phyloP scores from a whole-genome alignment of 2,329 filamentous ascomycete genomes.

The Sclerotinia trifoliorum region DNA sequence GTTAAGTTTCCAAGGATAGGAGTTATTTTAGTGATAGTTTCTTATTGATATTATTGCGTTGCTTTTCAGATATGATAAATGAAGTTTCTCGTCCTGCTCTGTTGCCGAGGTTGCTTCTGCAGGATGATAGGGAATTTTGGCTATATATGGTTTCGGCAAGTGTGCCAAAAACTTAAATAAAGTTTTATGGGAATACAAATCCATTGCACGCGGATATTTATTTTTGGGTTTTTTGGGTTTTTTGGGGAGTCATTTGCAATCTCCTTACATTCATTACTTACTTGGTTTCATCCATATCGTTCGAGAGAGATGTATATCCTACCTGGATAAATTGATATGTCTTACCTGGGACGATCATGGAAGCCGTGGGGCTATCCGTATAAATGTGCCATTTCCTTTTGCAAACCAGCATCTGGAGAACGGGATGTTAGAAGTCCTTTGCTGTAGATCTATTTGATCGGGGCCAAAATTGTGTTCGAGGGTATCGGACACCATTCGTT shows the following conservation, averaged over 20 bases:
- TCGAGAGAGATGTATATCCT: neutral
- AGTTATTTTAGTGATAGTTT: neutral
- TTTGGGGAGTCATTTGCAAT: too few species aligned
- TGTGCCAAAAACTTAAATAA: neutral
- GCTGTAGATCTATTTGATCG: neutral
- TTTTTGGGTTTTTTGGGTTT: too few species aligned
- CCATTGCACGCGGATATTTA: too few species aligned
- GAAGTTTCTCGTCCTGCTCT: neutral
- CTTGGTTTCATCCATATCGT: neutral
- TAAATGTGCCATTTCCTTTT: neutral
- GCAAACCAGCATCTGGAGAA: neutral
- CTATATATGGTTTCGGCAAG: neutral
- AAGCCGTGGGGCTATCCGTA: neutral
- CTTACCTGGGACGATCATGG: neutral
- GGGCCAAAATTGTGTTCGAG: slow-evolving; percentile 1
- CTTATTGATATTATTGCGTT: slow-evolving; percentile 6
- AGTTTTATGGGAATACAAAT: too few species aligned
- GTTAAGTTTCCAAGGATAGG: neutral
- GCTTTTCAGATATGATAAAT: neutral
- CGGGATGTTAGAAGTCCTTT: neutral
- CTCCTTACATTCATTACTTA: neutral
- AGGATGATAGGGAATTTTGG: neutral
- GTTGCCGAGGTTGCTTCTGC: slow-evolving; percentile 3
- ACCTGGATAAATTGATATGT: slow-evolving; percentile 10
- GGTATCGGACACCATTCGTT: slow-evolving; percentile 26